Base-by-base conservation (phyloP, 495 filamentous ascomycete genomes). In the Aspergillus heteromorphus region DNA sequence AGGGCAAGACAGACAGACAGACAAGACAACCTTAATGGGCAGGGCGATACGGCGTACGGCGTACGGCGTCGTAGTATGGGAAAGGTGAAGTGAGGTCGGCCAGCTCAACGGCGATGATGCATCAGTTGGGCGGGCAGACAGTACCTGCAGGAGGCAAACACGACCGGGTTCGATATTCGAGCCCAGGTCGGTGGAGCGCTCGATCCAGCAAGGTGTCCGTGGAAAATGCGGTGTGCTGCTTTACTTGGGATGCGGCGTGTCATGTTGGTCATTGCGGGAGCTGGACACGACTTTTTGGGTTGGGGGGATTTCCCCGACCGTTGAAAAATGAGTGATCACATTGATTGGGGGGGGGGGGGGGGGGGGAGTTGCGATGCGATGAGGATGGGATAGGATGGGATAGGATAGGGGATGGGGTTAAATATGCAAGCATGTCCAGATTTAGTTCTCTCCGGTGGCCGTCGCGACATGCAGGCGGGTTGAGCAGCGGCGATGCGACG, bases 41-140 rank as follows among this genome's bases (percentile, higher is more conserved):
- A n/a, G 21, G 23, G n/a, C 43, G 5, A 19, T 20, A 19, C 21
- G 23, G 13, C 43, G 1, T 19, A 21, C 41, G 42, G 42, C n/a
- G n/a, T n/a, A n/a, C n/a, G n/a, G n/a, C n/a, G n/a, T n/a, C n/a
- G n/a, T n/a, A n/a, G n/a, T n/a, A n/a, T n/a, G n/a, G n/a, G n/a
- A n/a, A n/a, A n/a, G n/a, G n/a, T n/a, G 19, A 20, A 45, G 27
- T 29, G 43, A 3, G 17, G 16, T 27, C 20, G 13, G 43, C 43
- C 43, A 47, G 43, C 43, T 47, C 43, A 47, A 47, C 43, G 43
- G 43, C 43, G 43, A 47, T 47, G 43, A 47, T 47, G 43, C 43
- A 47, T 27, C 43, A 14, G 11, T 29, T 47, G 21, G 27, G 27
- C 43, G 43, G 43, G 27, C 43, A 47, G 43, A 16, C 43, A 47